These are phyloP conservation scores for Neurospora sp. DNA, from an alignment of 495 filamentous ascomycete genomes.

Conservation along the genomic window DNA sequence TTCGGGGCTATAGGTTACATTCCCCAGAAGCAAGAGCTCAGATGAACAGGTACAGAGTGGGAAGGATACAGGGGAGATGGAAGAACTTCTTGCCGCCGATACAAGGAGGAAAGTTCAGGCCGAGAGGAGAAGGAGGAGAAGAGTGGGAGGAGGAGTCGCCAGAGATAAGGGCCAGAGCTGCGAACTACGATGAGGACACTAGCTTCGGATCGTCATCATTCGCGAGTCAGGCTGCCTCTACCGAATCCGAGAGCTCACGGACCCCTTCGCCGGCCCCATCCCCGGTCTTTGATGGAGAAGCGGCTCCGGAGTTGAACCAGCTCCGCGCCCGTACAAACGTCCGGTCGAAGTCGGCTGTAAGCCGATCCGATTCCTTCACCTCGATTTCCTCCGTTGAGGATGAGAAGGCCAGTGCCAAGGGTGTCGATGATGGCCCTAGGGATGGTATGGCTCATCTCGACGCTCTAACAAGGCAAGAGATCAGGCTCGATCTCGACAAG, in stretches of 20 bases:
- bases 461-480: constrained; percentile 60
- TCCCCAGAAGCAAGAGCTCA: constrained; percentile 62
- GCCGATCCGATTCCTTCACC: constrained; percentile 26
- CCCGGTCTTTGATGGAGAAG: constrained; percentile 50
- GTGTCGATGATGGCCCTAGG: constrained; percentile 22
- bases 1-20: constrained; percentile 53
- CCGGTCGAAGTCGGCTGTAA: constrained; percentile 8
- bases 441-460: constrained; percentile 56
- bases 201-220: constrained; percentile 6
- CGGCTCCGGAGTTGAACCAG: constrained; percentile 16
- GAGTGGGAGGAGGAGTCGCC: constrained; percentile 30
- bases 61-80: constrained; percentile 73
- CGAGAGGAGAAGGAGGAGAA: constrained; percentile 27
- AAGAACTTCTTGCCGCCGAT: constrained; percentile 84
- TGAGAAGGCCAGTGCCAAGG: constrained; percentile 22
- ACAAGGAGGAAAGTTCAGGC: constrained; percentile 78
- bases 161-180: constrained; percentile 22
- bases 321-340: constrained; percentile 12
- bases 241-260: constrained; percentile 21
- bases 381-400: constrained; percentile 35
- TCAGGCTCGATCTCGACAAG: constrained; percentile 63
- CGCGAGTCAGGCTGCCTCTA: constrained; percentile 24
- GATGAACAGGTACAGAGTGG: constrained; percentile 80
- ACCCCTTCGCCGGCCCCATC: constrained; percentile 41
- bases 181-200: not conserved